These are phyloP conservation scores for Phytophthora crassamura DNA, from an alignment of 352 stramenopile species.

Conservation along the genomic window DNA sequence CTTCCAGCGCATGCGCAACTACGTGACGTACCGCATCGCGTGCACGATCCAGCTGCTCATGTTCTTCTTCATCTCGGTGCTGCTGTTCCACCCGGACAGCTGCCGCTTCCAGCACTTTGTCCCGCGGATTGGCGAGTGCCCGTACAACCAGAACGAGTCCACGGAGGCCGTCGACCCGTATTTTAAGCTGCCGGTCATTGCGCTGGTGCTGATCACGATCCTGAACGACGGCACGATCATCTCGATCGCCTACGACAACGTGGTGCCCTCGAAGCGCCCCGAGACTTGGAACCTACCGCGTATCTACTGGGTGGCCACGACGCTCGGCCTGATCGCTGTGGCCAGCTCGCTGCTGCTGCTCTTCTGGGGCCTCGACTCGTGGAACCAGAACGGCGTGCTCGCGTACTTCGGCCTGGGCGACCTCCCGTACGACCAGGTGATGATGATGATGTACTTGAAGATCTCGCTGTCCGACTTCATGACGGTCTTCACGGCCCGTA, in stretches of 20 bases:
- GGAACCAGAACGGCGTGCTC: slow-evolving; percentile 74
- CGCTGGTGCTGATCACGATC: slow-evolving; percentile 94
- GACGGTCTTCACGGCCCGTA: slow-evolving; percentile 92
- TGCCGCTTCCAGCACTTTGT: slow-evolving; percentile 81
- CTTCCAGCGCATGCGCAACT: slow-evolving; percentile 95
- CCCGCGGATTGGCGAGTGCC: slow-evolving; percentile 55
- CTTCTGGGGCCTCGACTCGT: slow-evolving; percentile 87
- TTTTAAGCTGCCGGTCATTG: slow-evolving; percentile 94
- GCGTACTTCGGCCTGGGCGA: slow-evolving; percentile 60
- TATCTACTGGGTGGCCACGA: slow-evolving; percentile 62
- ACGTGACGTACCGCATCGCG: slow-evolving; percentile 94
- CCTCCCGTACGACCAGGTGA: slow-evolving; percentile 90
- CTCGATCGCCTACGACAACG: slow-evolving; percentile 91
- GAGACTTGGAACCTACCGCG: slow-evolving; percentile 79
- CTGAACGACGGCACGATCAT: slow-evolving; percentile 96
- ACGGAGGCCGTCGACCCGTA: slow-evolving; percentile 66
- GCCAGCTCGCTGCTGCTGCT: slow-evolving; percentile 85
- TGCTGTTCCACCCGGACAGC: slow-evolving; percentile 86
- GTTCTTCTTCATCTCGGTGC: slow-evolving; percentile 94
- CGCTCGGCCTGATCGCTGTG: slow-evolving; percentile 81
- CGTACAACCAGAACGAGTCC: slow-evolving; percentile 53
- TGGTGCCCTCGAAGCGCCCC: slow-evolving; percentile 70
- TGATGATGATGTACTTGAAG: slow-evolving; percentile 95
- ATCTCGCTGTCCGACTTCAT: slow-evolving; percentile 94
- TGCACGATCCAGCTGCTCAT: slow-evolving; percentile 92